phyloP scores from a whole-genome alignment of 2,329 filamentous ascomycete genomes.

The Xylaria arbuscula region DNA sequence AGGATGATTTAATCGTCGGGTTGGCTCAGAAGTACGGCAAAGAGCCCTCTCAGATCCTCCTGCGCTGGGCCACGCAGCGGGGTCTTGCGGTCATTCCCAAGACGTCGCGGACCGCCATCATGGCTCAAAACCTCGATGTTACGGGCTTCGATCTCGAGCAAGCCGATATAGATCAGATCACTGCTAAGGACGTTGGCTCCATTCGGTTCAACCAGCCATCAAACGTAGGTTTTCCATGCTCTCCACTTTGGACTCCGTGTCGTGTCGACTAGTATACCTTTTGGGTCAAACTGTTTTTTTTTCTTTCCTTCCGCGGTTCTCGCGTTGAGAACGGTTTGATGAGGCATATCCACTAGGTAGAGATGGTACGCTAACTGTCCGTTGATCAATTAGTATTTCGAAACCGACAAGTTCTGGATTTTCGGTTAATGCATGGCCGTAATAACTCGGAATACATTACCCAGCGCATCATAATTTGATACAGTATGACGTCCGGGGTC shows the following conservation, averaged over 20 bases:
- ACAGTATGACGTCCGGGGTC: conserved; percentile 6
- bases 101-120: conserved; percentile 65
- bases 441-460: conserved; percentile 9
- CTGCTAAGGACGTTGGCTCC: conserved; percentile 67
- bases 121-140: conserved; percentile 75
- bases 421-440: conserved; percentile 59
- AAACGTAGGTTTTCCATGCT: conserved; percentile 63
- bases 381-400: conserved; percentile 61
- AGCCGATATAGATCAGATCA: conserved; percentile 75
- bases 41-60: conserved; percentile 81
- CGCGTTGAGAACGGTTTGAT: neutral
- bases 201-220: conserved; percentile 82
- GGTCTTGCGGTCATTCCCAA: conserved; percentile 86
- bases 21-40: conserved; percentile 77
- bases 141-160: conserved; percentile 73
- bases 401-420: conserved; percentile 67
- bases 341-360: neutral
- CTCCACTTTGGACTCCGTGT: conserved; percentile 32
- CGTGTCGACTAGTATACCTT: neutral
- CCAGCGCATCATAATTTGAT: conserved; percentile 28
- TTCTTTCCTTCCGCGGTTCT: too few species aligned
- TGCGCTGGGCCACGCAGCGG: conserved; percentile 89
- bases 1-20: conserved; percentile 71
- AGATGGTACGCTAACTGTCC: conserved; percentile 32
- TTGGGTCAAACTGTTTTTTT: neutral